phyloP scores from a whole-genome alignment of 164 flowering plant species.

The Macadamia tetraphylla region DNA sequence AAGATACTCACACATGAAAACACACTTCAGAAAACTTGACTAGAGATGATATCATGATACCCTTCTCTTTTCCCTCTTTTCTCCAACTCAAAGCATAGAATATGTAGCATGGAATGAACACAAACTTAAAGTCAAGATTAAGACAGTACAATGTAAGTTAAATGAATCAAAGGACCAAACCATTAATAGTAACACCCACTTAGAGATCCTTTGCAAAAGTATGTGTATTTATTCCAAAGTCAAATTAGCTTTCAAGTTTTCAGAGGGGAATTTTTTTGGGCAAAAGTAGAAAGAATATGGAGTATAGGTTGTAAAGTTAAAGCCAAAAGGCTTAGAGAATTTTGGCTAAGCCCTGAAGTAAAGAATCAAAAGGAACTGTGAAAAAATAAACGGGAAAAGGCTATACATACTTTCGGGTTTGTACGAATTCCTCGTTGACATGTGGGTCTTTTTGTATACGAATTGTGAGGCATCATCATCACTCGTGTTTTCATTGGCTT shows the following conservation, averaged over 20 bases:
- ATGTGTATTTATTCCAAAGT: not conserved
- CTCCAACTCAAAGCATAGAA: not conserved
- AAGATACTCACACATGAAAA: too few species aligned
- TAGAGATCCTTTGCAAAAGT: conserved; percentile 2
- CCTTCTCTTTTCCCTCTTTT: too few species aligned
- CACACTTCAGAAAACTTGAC: too few species aligned
- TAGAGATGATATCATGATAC: too few species aligned
- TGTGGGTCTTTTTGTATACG: too few species aligned
- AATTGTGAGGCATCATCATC: too few species aligned
- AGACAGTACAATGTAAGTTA: not conserved
- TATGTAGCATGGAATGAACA: not conserved
- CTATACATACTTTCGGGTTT: too few species aligned
- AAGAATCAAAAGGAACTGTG: too few species aligned
- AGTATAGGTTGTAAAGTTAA: conserved; percentile 22
- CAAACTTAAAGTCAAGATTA: not conserved
- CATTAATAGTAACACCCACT: conserved; percentile 14
- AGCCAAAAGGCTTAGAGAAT: conserved; percentile 4
- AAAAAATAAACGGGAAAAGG: too few species aligned
- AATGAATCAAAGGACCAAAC: not conserved
- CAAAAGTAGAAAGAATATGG: conserved; percentile 10
- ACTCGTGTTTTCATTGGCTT: too few species aligned
- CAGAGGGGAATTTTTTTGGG: not conserved
- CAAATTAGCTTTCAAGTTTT: conserved; percentile 17
- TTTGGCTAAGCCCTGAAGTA: conserved; percentile 6
- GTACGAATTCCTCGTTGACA: too few species aligned